Percentiles rank a stretch among this genome's conserved stretches.
Evolutionary conservation across 2,329 filamentous ascomycete species (phyloP).

Genomic region (Tolypocladium guangdongense): DNA sequence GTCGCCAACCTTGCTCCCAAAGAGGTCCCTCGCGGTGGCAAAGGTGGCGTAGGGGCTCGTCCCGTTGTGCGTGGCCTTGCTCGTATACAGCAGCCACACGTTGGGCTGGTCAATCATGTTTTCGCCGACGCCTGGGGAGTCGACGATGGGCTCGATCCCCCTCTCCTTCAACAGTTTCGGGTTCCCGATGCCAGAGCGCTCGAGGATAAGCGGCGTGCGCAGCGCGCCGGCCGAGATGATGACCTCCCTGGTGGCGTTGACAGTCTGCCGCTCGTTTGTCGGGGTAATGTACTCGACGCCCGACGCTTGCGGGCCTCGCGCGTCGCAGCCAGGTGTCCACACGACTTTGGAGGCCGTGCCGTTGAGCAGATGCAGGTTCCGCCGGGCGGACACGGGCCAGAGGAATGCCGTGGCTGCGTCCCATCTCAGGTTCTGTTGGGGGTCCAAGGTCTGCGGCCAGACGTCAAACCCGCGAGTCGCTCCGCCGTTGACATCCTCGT

Average conservation of each 20-base stretch:
- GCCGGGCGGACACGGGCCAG: conserved; percentile 21
- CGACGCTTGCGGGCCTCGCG: conserved; percentile 11
- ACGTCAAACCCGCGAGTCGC: conserved; percentile 24
- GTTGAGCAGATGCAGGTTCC: conserved; percentile 27
- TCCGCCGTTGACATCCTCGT: conserved; percentile 27
- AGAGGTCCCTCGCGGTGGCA: conserved; percentile 21
- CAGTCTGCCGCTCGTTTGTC: conserved; percentile 19
- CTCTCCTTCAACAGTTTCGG: conserved; percentile 26
- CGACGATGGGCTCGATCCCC: conserved; percentile 30
- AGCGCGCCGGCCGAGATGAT: conserved; percentile 37
- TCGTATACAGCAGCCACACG: conserved; percentile 13
- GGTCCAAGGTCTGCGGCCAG: conserved; percentile 29
- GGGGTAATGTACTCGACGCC: conserved; percentile 26
- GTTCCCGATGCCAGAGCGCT: conserved; percentile 41
- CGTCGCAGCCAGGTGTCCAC: conserved; percentile 11
- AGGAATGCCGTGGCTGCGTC: conserved; percentile 32
- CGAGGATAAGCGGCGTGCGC: conserved; percentile 39
- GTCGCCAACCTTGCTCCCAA: conserved; percentile 14
- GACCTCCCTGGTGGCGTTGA: conserved; percentile 34
- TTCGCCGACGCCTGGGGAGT: conserved; percentile 40
- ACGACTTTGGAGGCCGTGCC: conserved; percentile 23
- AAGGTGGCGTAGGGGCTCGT: conserved; percentile 23
- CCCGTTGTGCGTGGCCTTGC: conserved; percentile 7
- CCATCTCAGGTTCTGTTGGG: conserved; percentile 21
- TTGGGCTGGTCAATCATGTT: conserved; percentile 41